Base-by-base conservation (phyloP, 352 stramenopile genomes). In the Detonula confervacea region DNA sequence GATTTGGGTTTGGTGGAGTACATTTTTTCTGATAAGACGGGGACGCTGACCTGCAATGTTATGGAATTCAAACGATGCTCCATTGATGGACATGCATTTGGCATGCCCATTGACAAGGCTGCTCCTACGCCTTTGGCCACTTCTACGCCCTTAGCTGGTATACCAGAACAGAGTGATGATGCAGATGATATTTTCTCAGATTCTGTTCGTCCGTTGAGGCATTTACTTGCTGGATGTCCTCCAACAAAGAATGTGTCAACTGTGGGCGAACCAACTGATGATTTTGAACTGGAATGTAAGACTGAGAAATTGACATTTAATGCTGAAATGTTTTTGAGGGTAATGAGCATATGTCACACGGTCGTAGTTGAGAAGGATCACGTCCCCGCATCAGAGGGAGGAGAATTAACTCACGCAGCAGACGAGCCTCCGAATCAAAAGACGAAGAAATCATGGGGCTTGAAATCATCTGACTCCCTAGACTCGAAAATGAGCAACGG, bases 21-120 rank as follows among this genome's bases (percentile, higher is more conserved):
- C 74, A 96, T 99, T 4, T 99, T 99, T 83, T 98, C 94, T 0
- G 97, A 99, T 87, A 99, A 99, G 77, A 99, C 97, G 1, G 97
- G 97, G n/a, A 99, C 97, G n/a, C 87, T 99, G 2, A 99, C 97
- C 0, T 97, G 96, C 81, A 99, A 99, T 86, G 90, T 99, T 4
- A 99, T 99, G 97, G 93, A 98, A 77, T 98, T 99, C 81, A 97
- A 97, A 54, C 96, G 97, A 64, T 98, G 95, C 80, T 96, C 95
- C 27, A 96, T 98, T 55, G 96, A 98, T 75, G 96, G 95, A 35
- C 87, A 94, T 64, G 88, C 92, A 18, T 98, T 98, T 84, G 96
- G 96, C 11, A 95, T 93, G 61, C 90, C 87, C 42, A 82, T 95
- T 56, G 73, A 79, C 37, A 93, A 92, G 75, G 46, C 72, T 49